These are phyloP conservation scores for Camelina neglecta DNA, from an alignment of 345 rosid species.

Conservation along the genomic window DNA sequence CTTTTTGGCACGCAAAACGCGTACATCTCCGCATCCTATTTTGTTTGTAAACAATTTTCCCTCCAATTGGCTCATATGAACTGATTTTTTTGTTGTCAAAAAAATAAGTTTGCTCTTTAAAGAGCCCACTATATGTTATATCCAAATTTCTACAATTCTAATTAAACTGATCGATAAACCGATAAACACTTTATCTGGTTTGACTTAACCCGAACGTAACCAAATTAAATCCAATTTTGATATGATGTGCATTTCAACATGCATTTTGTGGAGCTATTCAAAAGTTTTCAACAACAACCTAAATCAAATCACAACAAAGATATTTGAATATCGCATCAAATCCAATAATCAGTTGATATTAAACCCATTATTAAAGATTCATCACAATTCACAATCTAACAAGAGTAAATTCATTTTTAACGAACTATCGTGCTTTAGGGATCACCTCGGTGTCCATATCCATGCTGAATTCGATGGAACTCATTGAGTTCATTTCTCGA, in stretches of 20 bases:
- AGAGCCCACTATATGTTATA: no score
- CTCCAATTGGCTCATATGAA: no score
- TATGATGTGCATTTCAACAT: background rate
- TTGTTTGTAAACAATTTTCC: no score
- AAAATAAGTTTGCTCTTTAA: no score
- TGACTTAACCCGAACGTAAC: no score
- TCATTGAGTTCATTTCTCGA: slow-evolving; percentile 9
- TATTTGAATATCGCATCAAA: background rate
- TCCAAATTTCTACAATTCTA: no score
- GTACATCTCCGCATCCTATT: no score
- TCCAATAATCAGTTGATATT: background rate
- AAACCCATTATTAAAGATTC: background rate
- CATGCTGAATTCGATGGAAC: slow-evolving; percentile 15
- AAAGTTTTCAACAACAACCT: background rate
- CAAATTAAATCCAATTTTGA: no score
- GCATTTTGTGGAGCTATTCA: background rate
- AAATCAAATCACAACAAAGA: background rate
- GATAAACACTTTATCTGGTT: no score
- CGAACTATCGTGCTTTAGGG: slow-evolving; percentile 35
- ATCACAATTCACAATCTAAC: background rate
- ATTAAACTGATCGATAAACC: no score
- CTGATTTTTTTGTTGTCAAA: no score
- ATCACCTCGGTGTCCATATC: slow-evolving; percentile 4
- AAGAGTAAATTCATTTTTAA: background rate
- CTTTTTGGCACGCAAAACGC: no score